Evolutionary conservation across 2,329 filamentous ascomycete genomes (phyloP), one percentile per base, ranked within the genome.

Genomic region (Ceratocystis diversiconidia): DNA sequence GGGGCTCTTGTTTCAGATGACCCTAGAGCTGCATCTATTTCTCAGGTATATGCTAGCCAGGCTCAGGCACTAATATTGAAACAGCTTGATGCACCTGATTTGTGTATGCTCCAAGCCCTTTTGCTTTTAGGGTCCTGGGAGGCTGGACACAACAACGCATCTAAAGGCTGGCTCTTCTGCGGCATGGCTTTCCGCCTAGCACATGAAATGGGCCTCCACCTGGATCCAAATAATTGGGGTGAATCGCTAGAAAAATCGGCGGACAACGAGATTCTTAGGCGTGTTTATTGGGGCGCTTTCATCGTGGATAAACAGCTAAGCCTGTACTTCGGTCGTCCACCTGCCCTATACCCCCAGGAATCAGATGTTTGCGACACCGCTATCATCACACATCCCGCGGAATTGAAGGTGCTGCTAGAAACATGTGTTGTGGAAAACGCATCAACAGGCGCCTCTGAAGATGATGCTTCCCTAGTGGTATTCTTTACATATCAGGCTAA

Each of bases 231-330:
- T 62, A 80, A 80, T 68, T 80, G 78, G 79, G 74, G 76, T 57
- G 72, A 73, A 25, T 73, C 74, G 6, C 72, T 72, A 4, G 76
- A 78, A 46, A 72, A 73, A 19, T 69, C 71, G 46, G 72, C 76
- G 0, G 79, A 80, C 32, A 74, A 76, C n/a, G 78, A 81, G 68
- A 77, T 81, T 17, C 70, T 79, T 2, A 74, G 79, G 6, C 73
- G 79, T 25, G 76, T 79, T 1, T 81, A 81, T 69, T 81, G 79
- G 79, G 78, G 77, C 25, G 76, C 77, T 1, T 80, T 81, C 65
- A 75, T 77, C 17, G 77, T 75, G 0, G 79, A 81, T 63, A 80
- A 80, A 70, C 78, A 81, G 68, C 72, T 80, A 7, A 80, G 78
- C 67, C 71, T 81, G 5, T 80, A 79, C 69, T 81, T 81, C 70